Base-by-base conservation (phyloP, 2,329 filamentous ascomycete genomes). In the Fusarium virguliforme region DNA sequence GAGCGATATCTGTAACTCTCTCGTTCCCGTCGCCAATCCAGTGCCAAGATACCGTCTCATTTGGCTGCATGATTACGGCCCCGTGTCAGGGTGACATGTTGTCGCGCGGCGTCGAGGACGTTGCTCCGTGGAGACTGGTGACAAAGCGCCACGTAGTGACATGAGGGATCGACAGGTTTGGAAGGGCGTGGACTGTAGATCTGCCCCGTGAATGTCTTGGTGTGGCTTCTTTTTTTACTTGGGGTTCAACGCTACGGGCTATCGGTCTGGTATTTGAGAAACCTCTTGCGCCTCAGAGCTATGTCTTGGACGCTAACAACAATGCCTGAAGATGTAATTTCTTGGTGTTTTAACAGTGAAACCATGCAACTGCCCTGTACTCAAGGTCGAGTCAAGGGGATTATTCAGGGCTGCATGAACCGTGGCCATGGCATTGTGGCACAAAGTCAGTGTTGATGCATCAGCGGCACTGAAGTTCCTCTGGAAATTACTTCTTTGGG, bases 41-140 rank as follows among this genome's bases (percentile, higher is more conserved):
- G 30, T 35, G 34, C 30, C 50, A 35, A 35, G 30, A 53, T 28
- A 26, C 43, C n/a, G 43, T 48, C 48, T 32, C 48, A 53, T 53
- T 53, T 30, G 4, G 26, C 24, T 48, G 43, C 43, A 48, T 48
- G 43, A 48, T 48, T 48, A 48, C 24, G 43, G 43, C 24, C 12
- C 43, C 24, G n/a, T 53, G 48, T 53, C 43, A 48, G 43, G 43
- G 43, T 48, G 43, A 48, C 43, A 48, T 48, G 43, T 48, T 15
- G 43, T 7, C 5, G 43, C 28, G 43, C 43, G 43, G 43, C 43
- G 43, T 28, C 24, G 41, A 22, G 24, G 28, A 24, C 10, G 43
- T 48, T 30, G 10, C 24, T 28, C 28, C 43, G 22, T 24, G 22
- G 22, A 24, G 22, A 24, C 22, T 24, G 43, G 43, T 30, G 24